phyloP scores from a whole-genome alignment of 306 rosid genomes.

The Cucumis sativus region DNA sequence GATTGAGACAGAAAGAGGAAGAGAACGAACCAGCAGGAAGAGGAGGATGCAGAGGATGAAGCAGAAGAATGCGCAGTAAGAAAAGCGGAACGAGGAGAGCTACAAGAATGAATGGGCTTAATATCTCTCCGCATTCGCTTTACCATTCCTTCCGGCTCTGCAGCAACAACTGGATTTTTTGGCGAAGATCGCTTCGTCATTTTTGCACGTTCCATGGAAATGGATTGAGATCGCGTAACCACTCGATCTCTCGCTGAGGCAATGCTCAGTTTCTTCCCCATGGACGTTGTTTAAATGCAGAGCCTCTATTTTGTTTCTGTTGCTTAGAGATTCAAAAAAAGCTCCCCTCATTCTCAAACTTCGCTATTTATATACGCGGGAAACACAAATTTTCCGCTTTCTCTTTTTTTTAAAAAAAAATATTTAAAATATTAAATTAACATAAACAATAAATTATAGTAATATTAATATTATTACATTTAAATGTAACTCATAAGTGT shows the following conservation, averaged over 20 bases:
- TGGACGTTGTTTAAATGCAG: constrained; percentile 2
- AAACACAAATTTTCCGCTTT: neutral
- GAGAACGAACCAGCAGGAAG: constrained; percentile 26
- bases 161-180: constrained; percentile 1
- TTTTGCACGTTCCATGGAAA: neutral
- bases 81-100: constrained; percentile 55
- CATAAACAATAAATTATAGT: neutral
- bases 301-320: neutral
- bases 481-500: neutral
- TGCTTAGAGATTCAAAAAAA: neutral
- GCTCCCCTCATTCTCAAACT: neutral
- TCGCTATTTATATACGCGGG: constrained; percentile 10
- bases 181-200: constrained; percentile 42
- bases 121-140: constrained; percentile 45
- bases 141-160: constrained; percentile 18
- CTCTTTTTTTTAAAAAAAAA: neutral
- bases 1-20: constrained; percentile 18
- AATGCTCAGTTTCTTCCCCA: constrained; percentile 12
- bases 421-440: neutral
- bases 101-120: constrained; percentile 59
- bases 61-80: constrained; percentile 42
- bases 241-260: constrained; percentile 16
- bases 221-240: constrained; percentile 5
- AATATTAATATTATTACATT: neutral
- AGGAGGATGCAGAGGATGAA: constrained; percentile 40